A percentile compares a stretch with the other conserved stretches of the same genome.
Evolutionary conservation across 257 asterid species (phyloP).

Genomic region (Salvia rosmarinus): DNA sequence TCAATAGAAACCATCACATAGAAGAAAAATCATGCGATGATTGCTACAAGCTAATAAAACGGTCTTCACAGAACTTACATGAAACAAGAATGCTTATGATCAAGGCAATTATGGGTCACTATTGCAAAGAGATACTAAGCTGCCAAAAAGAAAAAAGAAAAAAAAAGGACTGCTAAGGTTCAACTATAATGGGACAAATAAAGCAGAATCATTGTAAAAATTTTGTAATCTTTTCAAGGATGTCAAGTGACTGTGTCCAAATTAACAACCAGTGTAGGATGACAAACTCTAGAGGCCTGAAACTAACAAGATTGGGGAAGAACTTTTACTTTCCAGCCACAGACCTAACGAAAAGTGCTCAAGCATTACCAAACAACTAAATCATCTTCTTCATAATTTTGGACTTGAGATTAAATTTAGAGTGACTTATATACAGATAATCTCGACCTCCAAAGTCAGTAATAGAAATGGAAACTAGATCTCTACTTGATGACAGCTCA

Average conservation of each 20-base stretch:
- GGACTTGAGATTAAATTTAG: background rate
- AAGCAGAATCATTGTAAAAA: background rate
- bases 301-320: background rate
- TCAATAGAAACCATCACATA: slow-evolving; percentile 6
- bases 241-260: background rate
- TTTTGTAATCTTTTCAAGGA: background rate
- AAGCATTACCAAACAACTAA: background rate
- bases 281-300: background rate
- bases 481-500: slow-evolving; percentile 1
- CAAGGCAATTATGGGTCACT: background rate
- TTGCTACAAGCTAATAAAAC: slow-evolving; percentile 17
- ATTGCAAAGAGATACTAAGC: background rate
- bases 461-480: background rate
- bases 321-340: background rate
- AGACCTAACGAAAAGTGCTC: background rate
- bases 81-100: background rate
- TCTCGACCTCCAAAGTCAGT: background rate
- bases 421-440: background rate
- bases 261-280: background rate
- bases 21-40: slow-evolving; percentile 16
- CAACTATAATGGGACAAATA: background rate
- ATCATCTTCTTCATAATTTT: background rate
- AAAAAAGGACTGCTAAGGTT: background rate
- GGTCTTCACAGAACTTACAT: background rate
- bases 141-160: too few species aligned